phyloP scores from a whole-genome alignment of 139 green algal genomes.

The Tetratostichococcus sp. region DNA sequence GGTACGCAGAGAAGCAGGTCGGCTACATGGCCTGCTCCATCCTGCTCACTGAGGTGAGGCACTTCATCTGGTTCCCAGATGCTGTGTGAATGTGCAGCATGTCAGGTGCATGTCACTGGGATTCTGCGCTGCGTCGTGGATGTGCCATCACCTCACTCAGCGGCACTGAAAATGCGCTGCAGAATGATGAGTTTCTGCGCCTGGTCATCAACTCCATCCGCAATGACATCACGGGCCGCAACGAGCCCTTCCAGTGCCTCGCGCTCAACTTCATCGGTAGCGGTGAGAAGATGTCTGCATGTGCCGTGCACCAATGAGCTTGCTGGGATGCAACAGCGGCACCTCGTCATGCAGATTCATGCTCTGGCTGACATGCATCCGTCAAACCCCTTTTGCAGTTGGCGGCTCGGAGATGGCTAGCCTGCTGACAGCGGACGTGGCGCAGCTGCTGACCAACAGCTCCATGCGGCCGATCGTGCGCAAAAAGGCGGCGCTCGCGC shows the following conservation, averaged over 20 bases:
- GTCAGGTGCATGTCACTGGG: background rate
- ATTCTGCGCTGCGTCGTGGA: no score
- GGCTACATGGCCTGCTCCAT: constrained; percentile 89
- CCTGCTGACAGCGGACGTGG: constrained; percentile 85
- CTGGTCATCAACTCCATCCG: constrained; percentile 96
- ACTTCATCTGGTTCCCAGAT: no score
- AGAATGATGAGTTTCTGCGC: constrained; percentile 95
- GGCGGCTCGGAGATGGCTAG: constrained; percentile 94
- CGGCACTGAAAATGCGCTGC: no score
- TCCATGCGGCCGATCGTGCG: constrained; percentile 77
- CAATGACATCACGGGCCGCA: constrained; percentile 86
- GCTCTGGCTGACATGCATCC: no score
- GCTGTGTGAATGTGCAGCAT: background rate
- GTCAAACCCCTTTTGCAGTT: constrained; percentile 74
- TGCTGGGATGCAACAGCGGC: no score
- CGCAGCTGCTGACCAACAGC: constrained; percentile 82
- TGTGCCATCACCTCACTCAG: no score
- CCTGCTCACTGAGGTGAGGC: constrained; percentile 82
- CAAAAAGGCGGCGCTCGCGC: constrained; percentile 95
- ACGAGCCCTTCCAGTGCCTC: constrained; percentile 95
- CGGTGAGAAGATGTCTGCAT: constrained; percentile 38
- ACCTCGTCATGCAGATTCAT: no score
- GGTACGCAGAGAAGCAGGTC: constrained; percentile 98
- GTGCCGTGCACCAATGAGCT: no score
- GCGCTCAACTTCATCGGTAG: constrained; percentile 87